Evolutionary conservation across 495 filamentous ascomycete species (phyloP), one percentile per base, ranked within the genome.

Genomic region (Daldinia vernicosa): DNA sequence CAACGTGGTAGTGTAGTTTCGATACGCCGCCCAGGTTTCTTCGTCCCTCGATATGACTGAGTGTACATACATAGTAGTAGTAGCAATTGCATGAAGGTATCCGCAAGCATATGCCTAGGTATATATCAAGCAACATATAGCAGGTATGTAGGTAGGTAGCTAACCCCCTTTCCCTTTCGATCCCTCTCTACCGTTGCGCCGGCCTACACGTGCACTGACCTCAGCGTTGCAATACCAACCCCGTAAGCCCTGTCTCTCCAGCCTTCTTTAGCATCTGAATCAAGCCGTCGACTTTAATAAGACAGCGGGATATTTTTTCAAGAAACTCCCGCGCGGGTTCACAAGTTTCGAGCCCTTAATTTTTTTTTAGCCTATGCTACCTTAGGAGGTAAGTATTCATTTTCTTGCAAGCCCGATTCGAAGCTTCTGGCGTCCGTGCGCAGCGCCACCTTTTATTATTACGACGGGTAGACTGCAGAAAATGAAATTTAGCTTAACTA

Each of bases 121-220:
- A 51, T 62, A 66, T 63, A 71, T 53, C 30, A 51, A 40, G 9
- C 39, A 35, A 37, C 58, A 56, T 66, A 71, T 61, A 66, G 24
- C 1, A n/a, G n/a, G n/a, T n/a, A n/a, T n/a, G n/a, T 32, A 19
- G 4, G 14, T 39, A 39, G 6, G n/a, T 43, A 47, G 6, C 43
- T 47, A 47, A 47, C 56, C 68, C 39, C 39, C 68, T 58, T 65
- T 17, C 60, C 32, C 17, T 52, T 26, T 24, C 22, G 6, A 47
- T 22, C 50, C 47, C 39, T 57, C 50, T 59, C 35, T 65, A 55
- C 67, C 50, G 47, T 56, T 54, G 22, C 47, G 35, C 55, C 28
- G 22, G 53, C 60, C 14, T 64, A 65, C 55, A 70, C 61, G 67
- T 58, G 67, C 60, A 60, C 55, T 51, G 43, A 39, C 53, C 43